Evolutionary conservation across 371 early-diverging fungal species (phyloP).

Genomic region (Dichotomocladium elegans): DNA sequence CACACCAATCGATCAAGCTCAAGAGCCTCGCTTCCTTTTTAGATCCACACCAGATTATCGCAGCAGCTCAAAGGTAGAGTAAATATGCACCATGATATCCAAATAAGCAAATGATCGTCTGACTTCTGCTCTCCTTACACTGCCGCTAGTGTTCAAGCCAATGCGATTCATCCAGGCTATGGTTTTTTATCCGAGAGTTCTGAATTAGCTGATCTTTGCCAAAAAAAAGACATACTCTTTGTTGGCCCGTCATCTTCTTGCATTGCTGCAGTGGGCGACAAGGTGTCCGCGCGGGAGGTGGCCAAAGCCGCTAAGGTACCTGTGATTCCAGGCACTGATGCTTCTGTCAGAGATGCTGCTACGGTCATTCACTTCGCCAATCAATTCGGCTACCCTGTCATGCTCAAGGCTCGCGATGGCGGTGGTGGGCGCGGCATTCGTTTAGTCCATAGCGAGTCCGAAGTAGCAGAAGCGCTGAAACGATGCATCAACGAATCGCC

Average conservation of each 20-base stretch:
- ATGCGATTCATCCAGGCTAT: slow-evolving; percentile 83
- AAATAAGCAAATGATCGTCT: background rate
- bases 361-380: slow-evolving; percentile 23
- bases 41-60: slow-evolving; percentile 22
- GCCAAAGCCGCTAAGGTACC: slow-evolving; percentile 29
- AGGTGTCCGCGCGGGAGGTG: slow-evolving; percentile 58
- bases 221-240: slow-evolving; percentile 57
- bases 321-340: slow-evolving; percentile 28
- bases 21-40: slow-evolving; percentile 20
- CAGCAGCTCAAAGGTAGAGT: slow-evolving; percentile 31
- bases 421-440: slow-evolving; percentile 93
- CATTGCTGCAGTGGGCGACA: slow-evolving; percentile 90
- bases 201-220: slow-evolving; percentile 61
- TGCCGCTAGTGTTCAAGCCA: slow-evolving; percentile 18
- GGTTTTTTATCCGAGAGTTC: slow-evolving; percentile 85
- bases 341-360: slow-evolving; percentile 13
- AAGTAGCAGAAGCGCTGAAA: slow-evolving; percentile 20
- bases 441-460: slow-evolving; percentile 40
- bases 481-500: slow-evolving; percentile 38
- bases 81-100: no score
- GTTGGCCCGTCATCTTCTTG: slow-evolving; percentile 75
- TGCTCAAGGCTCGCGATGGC: slow-evolving; percentile 85
- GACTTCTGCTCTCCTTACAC: background rate
- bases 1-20: slow-evolving; percentile 21
- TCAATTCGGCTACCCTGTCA: slow-evolving; percentile 69